Evolutionary conservation across 306 rosid genomes (phyloP), one percentile per base, ranked within the genome.

Genomic region (Sesbania bispinosa): DNA sequence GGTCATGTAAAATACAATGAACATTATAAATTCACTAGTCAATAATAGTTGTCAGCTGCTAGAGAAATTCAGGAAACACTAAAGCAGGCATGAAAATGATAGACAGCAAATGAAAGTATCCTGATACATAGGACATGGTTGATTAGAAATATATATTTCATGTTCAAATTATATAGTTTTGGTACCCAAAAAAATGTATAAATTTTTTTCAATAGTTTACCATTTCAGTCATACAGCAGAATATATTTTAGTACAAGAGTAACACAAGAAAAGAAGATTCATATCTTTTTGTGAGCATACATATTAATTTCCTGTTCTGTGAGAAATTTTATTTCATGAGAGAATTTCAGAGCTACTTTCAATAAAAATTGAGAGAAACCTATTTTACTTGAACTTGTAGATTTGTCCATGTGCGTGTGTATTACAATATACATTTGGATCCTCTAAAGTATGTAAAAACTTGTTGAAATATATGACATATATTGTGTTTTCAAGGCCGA

Each of bases 101-200:
- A 13, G 62, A 35, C 61, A 26, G 43, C 42, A 58, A 46, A 75
- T 7, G 35, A 23, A 74, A 13, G 61, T 7, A 72, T 47, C 41
- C 39, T 46, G 39, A 47, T 58, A 59, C 48, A 30, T 30, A 11
- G 47, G 16, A 30, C 13, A 19, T 46, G 47, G 20, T 39, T 27
- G 4, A 41, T 57, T 20, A 72, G 59, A 58, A 71, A 71, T 45
- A n/a, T n/a, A n/a, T 57, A 64, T 43, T 42, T 43, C 16, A 43
- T 27, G 68, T 43, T 71, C 54, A 69, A 41, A 50, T 16, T 59
- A 59, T 32, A 6, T 7, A 55, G 3, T 5, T 26, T 27, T n/a
- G 18, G 18, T 24, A 63, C 54, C 53, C 8, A 14, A 63, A 63
- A 42, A 41, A 24, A 11, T 15, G 24, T 15, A 58, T 7, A 0